Base-by-base conservation (phyloP, 805 yeast genomes). In the Hanseniaspora nectarophila region DNA sequence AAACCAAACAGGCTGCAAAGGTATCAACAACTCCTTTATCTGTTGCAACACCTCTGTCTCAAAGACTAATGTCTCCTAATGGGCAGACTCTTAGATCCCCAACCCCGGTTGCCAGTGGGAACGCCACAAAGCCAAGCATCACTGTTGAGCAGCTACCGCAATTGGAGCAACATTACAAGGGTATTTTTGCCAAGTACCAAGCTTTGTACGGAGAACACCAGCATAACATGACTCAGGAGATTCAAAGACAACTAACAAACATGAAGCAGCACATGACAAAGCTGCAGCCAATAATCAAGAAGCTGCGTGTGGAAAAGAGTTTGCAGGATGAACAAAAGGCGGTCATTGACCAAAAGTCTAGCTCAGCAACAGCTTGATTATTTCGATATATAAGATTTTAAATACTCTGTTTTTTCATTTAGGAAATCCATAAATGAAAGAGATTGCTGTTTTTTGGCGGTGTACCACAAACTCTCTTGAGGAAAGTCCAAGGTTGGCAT, bases 111-210 rank as follows among this genome's bases (percentile, higher is more conserved):
- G 24, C 23, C 33, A 29, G 12, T 18, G 31, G 31, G 2, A 24
- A 26, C 16, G 29, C 9, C n/a, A 24, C 35, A n/a, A 42, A 42
- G 21, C 24, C 33, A 16, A 28, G 33, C 16, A 28, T 42, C 8
- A 42, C 53, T 0, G 15, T 49, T 9, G 53, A 49, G 21, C 53
- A 49, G 15, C 32, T 49, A 16, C 53, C 53, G 15, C 43, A 42
- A 9, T 18, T 49, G 13, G 53, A 49, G 31, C 34, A 42, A 5
- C 53, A 49, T 18, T 49, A 49, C 33, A 49, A 49, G 12, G 42
- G 37, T 5, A 38, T 49, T 3, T 40, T 49, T 28, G 23, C 31
- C n/a, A 49, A 49, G 24, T 49, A 49, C 16, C 53, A 49, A 21
- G 24, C 46, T 5, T 3, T 42, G 28, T 42, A 42, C 12, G 45